These are phyloP conservation scores for Athelia sp. DNA, from an alignment of 1,284 basidiomycete species.

Conservation along the genomic window DNA sequence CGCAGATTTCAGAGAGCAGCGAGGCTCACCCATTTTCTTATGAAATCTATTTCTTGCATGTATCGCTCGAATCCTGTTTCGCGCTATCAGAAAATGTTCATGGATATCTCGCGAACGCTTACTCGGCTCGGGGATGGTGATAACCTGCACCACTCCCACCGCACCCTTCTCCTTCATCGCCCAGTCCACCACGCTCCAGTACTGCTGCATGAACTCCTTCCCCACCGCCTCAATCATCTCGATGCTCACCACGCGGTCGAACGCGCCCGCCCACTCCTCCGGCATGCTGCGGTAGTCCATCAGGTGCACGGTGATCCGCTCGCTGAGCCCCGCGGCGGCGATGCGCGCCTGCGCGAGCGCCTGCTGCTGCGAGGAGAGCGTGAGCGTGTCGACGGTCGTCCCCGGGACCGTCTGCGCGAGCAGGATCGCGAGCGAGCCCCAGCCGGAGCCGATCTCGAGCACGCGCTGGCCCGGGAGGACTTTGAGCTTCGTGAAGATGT, in stretches of 20 bases:
- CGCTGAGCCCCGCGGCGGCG: constrained; percentile 40
- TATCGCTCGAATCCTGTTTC: constrained; percentile 52
- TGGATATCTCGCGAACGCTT: constrained; percentile 18
- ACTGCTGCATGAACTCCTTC: constrained; percentile 56
- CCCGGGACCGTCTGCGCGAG: constrained; percentile 47
- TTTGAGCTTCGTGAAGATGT: constrained; percentile 49
- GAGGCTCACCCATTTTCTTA: constrained; percentile 66
- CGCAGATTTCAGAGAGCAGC: neutral
- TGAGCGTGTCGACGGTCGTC: constrained; percentile 71
- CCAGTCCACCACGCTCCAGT: constrained; percentile 67
- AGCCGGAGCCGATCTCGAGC: constrained; percentile 79
- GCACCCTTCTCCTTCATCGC: constrained; percentile 61
- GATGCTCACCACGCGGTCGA: constrained; percentile 71
- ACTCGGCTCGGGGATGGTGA: constrained; percentile 78
- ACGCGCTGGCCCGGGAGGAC: constrained; percentile 59
- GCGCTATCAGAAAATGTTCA: neutral
- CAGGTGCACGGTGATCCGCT: constrained; percentile 64
- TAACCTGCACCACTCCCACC: constrained; percentile 72
- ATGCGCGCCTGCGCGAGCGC: constrained; percentile 60
- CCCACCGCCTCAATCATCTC: constrained; percentile 85
- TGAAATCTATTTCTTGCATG: constrained; percentile 67
- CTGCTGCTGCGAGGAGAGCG: constrained; percentile 70
- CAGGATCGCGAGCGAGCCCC: constrained; percentile 74
- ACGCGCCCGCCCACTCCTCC: constrained; percentile 53
- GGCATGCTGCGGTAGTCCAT: constrained; percentile 75